Conservation (phyloP, 2,329 filamentous ascomycete genomes). For the Sclerotinia sclerotiorum region DNA sequence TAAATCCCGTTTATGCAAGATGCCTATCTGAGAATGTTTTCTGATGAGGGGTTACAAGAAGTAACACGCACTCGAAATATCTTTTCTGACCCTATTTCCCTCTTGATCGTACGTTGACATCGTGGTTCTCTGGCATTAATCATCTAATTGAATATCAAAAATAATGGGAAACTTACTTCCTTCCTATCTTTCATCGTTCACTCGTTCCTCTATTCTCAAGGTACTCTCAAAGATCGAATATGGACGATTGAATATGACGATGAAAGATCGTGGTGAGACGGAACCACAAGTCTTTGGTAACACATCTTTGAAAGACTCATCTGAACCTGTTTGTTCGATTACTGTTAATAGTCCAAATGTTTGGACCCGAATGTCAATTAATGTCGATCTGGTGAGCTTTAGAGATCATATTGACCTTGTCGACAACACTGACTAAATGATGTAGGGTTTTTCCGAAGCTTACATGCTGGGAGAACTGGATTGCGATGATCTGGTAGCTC, state of each 20-base stretch:
- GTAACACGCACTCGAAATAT: background rate
- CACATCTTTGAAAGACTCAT: background rate
- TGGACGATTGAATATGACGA: constrained; percentile 14
- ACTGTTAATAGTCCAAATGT: background rate
- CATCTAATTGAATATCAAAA: background rate
- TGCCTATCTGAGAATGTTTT: background rate
- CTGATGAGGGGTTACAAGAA: no score
- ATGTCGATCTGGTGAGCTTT: constrained; percentile 3
- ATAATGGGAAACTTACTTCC: background rate
- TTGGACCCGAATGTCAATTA: constrained; percentile 17
- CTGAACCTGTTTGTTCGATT: background rate
- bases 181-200: background rate
- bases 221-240: constrained; percentile 3
- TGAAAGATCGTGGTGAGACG: constrained; percentile 6
- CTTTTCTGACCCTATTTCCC: background rate
- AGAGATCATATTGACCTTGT: background rate
- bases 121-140: background rate
- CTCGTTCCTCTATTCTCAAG: constrained; percentile 2
- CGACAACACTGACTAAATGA: background rate
- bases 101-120: no score
- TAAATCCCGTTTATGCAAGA: background rate
- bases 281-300: background rate
- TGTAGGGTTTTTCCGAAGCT: constrained; percentile 41
- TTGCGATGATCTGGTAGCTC: constrained; percentile 57
- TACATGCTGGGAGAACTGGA: constrained; percentile 70